Evolutionary conservation across 306 rosid genomes (phyloP).

Genomic region (Ormosia emarginata): DNA sequence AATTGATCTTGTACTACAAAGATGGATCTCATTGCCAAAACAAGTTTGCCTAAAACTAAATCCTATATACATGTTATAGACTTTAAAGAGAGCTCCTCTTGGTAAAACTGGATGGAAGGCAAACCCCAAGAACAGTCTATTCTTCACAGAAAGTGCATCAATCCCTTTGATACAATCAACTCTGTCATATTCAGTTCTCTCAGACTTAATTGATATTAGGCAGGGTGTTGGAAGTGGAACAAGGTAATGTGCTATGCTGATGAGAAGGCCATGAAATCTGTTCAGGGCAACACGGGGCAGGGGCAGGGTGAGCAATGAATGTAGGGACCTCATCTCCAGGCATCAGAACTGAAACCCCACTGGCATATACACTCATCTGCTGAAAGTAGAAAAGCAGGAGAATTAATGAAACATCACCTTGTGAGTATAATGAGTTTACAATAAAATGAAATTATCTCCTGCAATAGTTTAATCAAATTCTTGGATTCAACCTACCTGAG

Average conservation of each 20-base stretch:
- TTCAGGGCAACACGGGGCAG: conserved; percentile 61
- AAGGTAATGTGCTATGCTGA: conserved; percentile 36
- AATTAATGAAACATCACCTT: neutral
- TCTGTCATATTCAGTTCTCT: conserved; percentile 15
- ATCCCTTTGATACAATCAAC: neutral
- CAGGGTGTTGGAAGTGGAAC: conserved; percentile 36
- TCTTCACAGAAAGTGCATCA: conserved; percentile 31
- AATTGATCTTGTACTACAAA: conserved; percentile 11
- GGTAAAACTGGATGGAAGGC: conserved; percentile 31
- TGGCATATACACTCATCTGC: conserved; percentile 81
- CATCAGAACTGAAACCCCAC: conserved; percentile 85
- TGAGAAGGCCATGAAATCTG: conserved; percentile 59
- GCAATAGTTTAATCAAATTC: neutral
- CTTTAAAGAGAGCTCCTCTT: conserved; percentile 25
- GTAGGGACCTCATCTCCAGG: conserved; percentile 90
- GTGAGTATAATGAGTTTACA: neutral
- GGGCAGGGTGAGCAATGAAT: conserved; percentile 77
- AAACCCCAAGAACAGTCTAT: conserved; percentile 22
- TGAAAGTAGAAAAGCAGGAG: neutral
- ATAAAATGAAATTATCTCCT: neutral
- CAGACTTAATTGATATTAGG: conserved; percentile 22
- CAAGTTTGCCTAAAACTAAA: conserved; percentile 36
- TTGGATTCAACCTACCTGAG: neutral
- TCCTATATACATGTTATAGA: conserved; percentile 47
- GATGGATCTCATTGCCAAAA: conserved; percentile 31